phyloP scores from a whole-genome alignment of 345 rosid genomes.

The Microcos paniculata region DNA sequence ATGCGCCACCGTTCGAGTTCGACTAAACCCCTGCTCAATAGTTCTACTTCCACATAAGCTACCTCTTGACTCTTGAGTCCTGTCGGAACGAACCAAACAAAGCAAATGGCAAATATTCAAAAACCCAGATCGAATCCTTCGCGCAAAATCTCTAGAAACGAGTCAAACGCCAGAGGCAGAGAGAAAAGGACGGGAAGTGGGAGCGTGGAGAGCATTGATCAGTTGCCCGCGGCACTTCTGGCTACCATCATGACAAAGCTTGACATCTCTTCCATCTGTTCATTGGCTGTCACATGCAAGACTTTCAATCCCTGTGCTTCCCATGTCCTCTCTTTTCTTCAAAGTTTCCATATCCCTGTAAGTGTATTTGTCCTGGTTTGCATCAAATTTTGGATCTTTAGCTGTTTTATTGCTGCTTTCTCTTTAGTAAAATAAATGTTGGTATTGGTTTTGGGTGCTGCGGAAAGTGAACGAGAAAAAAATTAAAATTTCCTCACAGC shows the following conservation, averaged over 20 bases:
- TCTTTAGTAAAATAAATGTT: not conserved
- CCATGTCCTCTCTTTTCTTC: slow-evolving; percentile 71
- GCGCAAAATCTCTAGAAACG: not conserved
- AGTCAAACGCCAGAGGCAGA: not conserved
- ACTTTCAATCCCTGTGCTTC: slow-evolving; percentile 51
- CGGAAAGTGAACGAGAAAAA: not conserved
- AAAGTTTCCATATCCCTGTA: slow-evolving; percentile 71
- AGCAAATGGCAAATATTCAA: not conserved
- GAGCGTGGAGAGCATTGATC: slow-evolving; percentile 48
- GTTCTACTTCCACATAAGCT: too few species aligned
- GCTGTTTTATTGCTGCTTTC: not conserved
- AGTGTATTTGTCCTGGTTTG: slow-evolving; percentile 11
- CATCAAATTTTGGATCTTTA: not conserved
- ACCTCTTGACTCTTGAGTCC: too few species aligned
- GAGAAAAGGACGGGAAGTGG: slow-evolving; percentile 14
- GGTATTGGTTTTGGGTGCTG: not conserved
- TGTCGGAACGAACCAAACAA: too few species aligned
- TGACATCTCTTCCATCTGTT: slow-evolving; percentile 76
- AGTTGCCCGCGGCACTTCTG: slow-evolving; percentile 63
- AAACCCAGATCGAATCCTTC: not conserved
- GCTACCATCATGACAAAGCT: slow-evolving; percentile 74
- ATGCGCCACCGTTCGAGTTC: too few species aligned
- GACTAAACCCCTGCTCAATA: too few species aligned
- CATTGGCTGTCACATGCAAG: slow-evolving; percentile 66
- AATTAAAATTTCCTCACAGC: not conserved